Evolutionary conservation across 1,139 yeast species (phyloP), one percentile per base, ranked within the genome.

Genomic region (Kurtzmaniella quercitrusa): DNA sequence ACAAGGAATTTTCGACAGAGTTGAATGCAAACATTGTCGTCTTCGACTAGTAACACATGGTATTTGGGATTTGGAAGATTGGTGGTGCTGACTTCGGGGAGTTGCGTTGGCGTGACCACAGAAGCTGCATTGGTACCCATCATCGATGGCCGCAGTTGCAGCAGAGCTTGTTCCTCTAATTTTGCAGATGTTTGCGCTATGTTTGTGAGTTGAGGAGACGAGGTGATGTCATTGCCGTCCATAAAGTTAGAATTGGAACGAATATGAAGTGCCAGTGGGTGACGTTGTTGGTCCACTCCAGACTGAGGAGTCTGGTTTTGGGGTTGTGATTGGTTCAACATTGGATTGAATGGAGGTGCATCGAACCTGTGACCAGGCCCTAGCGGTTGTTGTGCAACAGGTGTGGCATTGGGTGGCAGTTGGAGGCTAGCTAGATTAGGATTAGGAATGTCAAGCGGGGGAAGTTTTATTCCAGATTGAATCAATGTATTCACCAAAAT

Each of bases 11-110:
- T 86, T 16, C 86, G 74, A 55, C 93, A 85, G 24, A 85, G 66
- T 53, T 82, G 87, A 43, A 90, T 85, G 54, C 94, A 86, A 33
- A 87, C 90, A 41, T 81, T 81, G 59, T 89, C 96, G 63, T 89
- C 96, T 61, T 89, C 95, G 5, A 89, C 96, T 19, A 89, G 65
- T 38, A 89, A 65, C 1, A 87, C 95, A 59, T 81, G 90, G 63
- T 81, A 82, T 52, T 70, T 70, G 2, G 76, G 73, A 48, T 69
- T 68, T 2, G 67, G 60, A 29, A 68, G 52, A 47, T 58, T 62
- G 15, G 73, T 68, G 25, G 70, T 64, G 33, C 59, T 51, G 8
- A 59, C 54, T 17, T 49, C 47, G 5, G 49, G 45, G 9, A 36
- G 33, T 29, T 34, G 41, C 5, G 47, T 31, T 9, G 46, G 29